These are phyloP conservation scores for Ilex aquifolium DNA, from an alignment of 257 asterid genomes.

Conservation along the genomic window DNA sequence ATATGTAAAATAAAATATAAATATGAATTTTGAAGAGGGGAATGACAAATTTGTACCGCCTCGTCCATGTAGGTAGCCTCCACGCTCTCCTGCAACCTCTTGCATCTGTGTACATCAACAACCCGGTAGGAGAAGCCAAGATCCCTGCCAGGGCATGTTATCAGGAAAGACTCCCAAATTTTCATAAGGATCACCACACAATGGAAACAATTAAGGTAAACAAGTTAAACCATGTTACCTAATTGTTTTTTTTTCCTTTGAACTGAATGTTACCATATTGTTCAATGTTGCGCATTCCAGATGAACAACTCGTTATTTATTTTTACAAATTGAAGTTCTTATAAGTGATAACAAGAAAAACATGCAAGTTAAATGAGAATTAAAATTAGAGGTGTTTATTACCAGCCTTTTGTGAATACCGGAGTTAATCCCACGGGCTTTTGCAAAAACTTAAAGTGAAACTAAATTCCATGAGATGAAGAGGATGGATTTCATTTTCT, in stretches of 20 bases:
- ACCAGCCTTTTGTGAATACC: too few species aligned
- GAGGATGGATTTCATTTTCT: too few species aligned
- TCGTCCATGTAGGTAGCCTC: slow-evolving; percentile 98
- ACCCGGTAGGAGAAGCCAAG: slow-evolving; percentile 64
- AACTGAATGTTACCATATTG: background rate
- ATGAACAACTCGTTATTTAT: too few species aligned
- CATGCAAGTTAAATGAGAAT: too few species aligned
- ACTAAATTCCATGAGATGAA: too few species aligned
- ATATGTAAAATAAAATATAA: background rate
- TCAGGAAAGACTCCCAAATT: slow-evolving; percentile 46
- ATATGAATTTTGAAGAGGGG: background rate
- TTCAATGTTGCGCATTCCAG: background rate
- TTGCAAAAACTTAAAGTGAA: too few species aligned
- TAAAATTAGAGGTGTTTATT: too few species aligned
- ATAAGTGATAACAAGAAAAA: too few species aligned
- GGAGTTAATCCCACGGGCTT: too few species aligned
- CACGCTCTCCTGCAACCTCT: slow-evolving; percentile 98
- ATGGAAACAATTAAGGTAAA: slow-evolving; percentile 1
- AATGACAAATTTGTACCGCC: slow-evolving; percentile 60
- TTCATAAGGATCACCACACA: background rate
- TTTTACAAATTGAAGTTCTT: too few species aligned
- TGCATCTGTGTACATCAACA: slow-evolving; percentile 78
- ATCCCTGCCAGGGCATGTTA: slow-evolving; percentile 99
- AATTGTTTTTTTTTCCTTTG: background rate
- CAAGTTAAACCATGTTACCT: background rate